phyloP scores from a whole-genome alignment of 208 protist species.

The Naegleria fowleri region DNA sequence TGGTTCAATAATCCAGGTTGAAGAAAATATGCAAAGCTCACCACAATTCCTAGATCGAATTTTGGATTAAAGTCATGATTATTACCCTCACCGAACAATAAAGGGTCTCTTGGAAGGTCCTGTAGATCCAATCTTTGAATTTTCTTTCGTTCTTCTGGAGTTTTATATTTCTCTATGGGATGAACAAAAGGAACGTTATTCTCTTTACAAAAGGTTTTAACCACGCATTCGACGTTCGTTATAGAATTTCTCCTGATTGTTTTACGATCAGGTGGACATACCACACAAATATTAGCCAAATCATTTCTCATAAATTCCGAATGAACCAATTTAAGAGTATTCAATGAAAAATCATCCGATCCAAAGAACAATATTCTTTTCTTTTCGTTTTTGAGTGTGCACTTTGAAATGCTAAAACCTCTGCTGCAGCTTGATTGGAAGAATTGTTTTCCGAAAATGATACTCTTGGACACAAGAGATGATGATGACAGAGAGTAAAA shows the following conservation, averaged over 20 bases:
- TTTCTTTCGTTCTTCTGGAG: not conserved
- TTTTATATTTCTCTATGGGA: not conserved
- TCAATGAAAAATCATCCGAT: not conserved
- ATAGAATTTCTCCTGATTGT: not conserved
- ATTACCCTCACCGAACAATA: not conserved
- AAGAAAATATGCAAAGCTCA: not conserved
- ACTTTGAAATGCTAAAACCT: too few species aligned
- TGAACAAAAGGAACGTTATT: not conserved
- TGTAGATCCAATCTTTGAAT: not conserved
- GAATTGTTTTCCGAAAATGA: too few species aligned
- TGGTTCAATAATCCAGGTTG: not conserved
- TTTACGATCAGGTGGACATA: not conserved
- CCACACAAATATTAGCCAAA: not conserved
- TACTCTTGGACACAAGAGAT: too few species aligned
- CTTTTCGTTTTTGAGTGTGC: not conserved
- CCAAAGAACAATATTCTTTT: constrained; percentile 22
- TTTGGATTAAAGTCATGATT: not conserved
- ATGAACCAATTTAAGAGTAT: not conserved
- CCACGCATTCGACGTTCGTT: not conserved
- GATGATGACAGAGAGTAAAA: too few species aligned
- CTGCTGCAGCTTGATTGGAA: too few species aligned
- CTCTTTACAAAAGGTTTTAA: not conserved
- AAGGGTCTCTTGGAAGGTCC: not conserved
- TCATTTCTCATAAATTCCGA: not conserved
- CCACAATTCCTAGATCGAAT: constrained; percentile 6